Evolutionary conservation across 441 rosid species (phyloP).

Genomic region (Eutrema salsugineum): DNA sequence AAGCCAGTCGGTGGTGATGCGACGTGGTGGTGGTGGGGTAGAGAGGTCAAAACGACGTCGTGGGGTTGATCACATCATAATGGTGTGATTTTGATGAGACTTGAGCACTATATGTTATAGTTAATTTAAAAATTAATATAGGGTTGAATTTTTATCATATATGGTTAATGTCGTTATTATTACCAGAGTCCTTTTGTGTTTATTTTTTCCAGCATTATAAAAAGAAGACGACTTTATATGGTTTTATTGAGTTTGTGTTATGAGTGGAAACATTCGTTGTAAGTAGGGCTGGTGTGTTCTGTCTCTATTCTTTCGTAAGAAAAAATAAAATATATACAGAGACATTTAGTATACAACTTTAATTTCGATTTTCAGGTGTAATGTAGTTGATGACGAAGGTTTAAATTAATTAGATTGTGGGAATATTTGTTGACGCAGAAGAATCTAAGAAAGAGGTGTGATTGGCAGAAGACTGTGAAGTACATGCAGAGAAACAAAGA

Average conservation of each 20-base stretch:
- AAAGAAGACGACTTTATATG: not conserved
- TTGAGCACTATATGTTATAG: not conserved
- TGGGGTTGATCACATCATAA: slow-evolving; percentile 51
- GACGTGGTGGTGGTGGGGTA: slow-evolving; percentile 17
- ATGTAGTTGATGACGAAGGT: not conserved
- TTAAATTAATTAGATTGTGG: not conserved
- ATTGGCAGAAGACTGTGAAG: slow-evolving; percentile 11
- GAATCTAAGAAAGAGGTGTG: slow-evolving; percentile 25
- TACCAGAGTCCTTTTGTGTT: not conserved
- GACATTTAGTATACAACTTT: not conserved
- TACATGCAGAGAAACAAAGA: slow-evolving; percentile 1
- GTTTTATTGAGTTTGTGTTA: slow-evolving; percentile 1
- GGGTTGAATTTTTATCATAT: not conserved
- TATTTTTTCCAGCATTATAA: not conserved
- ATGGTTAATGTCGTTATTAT: slow-evolving; percentile 6
- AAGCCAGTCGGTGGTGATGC: slow-evolving; percentile 33
- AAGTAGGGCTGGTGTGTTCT: too few species aligned
- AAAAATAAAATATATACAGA: not conserved
- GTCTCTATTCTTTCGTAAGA: too few species aligned
- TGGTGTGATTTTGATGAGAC: slow-evolving; percentile 31
- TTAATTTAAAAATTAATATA: not conserved
- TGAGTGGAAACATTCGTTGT: slow-evolving; percentile 8
- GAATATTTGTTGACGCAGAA: slow-evolving; percentile 16
- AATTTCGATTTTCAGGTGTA: not conserved
- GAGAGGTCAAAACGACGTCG: slow-evolving; percentile 78